Evolutionary conservation across 2,329 filamentous ascomycete genomes (phyloP).

Genomic region (Mycocentrospora acerina): DNA sequence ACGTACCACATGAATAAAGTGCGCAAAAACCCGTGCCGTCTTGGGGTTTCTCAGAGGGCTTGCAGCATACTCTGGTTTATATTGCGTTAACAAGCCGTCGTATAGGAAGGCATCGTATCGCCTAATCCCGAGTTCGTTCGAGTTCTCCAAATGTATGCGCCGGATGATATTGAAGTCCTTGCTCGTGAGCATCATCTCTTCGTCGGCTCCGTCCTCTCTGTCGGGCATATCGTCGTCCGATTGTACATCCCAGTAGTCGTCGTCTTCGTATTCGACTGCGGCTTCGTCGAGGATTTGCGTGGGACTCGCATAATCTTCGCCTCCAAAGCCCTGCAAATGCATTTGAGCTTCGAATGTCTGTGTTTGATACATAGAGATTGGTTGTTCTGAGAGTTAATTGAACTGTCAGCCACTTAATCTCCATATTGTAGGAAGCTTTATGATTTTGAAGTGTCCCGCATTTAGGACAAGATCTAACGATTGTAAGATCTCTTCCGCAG

Average conservation of each 20-base stretch:
- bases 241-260: slow-evolving; percentile 53
- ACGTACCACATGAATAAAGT: slow-evolving; percentile 75
- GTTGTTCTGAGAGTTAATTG: slow-evolving; percentile 25
- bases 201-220: slow-evolving; percentile 17
- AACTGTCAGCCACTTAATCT: slow-evolving; percentile 23
- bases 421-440: no score
- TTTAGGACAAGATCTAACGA: no score
- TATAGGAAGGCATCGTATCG: slow-evolving; percentile 52
- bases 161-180: slow-evolving; percentile 42
- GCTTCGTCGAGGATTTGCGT: slow-evolving; percentile 41
- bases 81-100: slow-evolving; percentile 48
- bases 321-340: slow-evolving; percentile 37
- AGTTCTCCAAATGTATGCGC: slow-evolving; percentile 38
- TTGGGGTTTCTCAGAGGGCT: slow-evolving; percentile 76
- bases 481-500: not conserved
- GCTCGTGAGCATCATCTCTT: slow-evolving; percentile 25
- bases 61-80: slow-evolving; percentile 50
- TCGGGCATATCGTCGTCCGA: slow-evolving; percentile 50
- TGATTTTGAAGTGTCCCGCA: no score
- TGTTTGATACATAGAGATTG: slow-evolving; percentile 13
- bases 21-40: slow-evolving; percentile 81
- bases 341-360: slow-evolving; percentile 20
- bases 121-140: slow-evolving; percentile 40
- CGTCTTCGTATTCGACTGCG: slow-evolving; percentile 48
- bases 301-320: slow-evolving; percentile 42